phyloP scores from a whole-genome alignment of 768 basidiomycete genomes.

The Russula virescens region DNA sequence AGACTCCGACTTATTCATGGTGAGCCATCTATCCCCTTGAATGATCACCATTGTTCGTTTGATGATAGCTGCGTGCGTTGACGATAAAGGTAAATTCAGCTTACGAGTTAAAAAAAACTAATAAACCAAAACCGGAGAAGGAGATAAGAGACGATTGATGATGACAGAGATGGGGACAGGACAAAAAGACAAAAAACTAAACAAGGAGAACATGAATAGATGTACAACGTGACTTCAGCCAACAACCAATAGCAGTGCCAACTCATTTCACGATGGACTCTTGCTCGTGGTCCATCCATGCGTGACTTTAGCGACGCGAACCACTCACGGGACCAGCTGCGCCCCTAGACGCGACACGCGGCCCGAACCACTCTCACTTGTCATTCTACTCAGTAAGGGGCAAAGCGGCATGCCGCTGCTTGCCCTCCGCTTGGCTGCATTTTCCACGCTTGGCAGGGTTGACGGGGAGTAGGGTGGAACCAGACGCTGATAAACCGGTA shows the following conservation, averaged over 20 bases:
- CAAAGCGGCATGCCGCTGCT: background rate
- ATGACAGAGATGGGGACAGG: background rate
- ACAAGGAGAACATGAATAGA: background rate
- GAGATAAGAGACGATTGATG: background rate
- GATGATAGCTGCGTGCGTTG: background rate
- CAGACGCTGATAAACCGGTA: conserved; percentile 56
- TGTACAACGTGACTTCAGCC: background rate
- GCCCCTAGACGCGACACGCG: conserved; percentile 6
- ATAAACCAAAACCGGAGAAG: background rate
- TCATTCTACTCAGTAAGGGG: background rate
- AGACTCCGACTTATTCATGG: too few relatives aligned
- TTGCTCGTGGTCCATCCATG: background rate
- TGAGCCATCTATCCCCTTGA: too few relatives aligned
- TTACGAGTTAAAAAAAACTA: background rate
- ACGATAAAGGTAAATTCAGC: background rate
- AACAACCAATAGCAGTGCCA: too few relatives aligned
- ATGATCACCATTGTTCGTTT: too few relatives aligned
- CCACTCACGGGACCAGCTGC: too few relatives aligned
- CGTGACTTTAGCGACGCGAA: too few relatives aligned
- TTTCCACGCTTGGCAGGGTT: background rate
- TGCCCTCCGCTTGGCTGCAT: too few relatives aligned
- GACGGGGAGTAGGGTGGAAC: background rate
- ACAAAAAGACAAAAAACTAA: background rate
- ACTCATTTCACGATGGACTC: too few relatives aligned
- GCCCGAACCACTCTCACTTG: background rate